Conservation (phyloP, 1,139 yeast species). For the Taphrina communis region DNA sequence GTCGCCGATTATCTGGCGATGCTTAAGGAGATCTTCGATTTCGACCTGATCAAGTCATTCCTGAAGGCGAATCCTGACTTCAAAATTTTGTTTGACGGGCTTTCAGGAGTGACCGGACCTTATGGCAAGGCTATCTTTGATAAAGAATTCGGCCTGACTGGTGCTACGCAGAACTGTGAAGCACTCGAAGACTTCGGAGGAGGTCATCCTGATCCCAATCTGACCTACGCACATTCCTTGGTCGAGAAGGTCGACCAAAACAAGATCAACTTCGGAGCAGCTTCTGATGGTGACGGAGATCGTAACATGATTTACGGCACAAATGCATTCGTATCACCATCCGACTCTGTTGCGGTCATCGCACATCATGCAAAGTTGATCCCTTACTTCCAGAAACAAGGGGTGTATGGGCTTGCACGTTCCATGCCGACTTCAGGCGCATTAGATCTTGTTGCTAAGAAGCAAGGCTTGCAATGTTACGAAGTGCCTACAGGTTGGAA, state of each 20-base stretch:
- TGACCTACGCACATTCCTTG: constrained; percentile 88
- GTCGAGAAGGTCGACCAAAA: constrained; percentile 83
- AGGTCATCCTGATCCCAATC: constrained; percentile 95
- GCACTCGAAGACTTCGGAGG: constrained; percentile 96
- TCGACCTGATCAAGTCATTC: constrained; percentile 76
- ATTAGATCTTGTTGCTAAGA: constrained; percentile 85
- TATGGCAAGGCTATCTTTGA: constrained; percentile 85
- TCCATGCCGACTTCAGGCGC: constrained; percentile 98
- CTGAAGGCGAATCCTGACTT: constrained; percentile 65
- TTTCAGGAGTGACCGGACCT: constrained; percentile 97
- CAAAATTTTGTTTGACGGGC: constrained; percentile 81
- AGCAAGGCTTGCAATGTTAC: constrained; percentile 73
- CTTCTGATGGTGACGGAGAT: constrained; percentile 98
- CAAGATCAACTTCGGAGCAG: constrained; percentile 92
- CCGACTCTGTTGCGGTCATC: constrained; percentile 96
- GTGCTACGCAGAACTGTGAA: constrained; percentile 70
- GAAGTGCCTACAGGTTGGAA: constrained; percentile 99
- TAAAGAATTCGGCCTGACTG: constrained; percentile 80
- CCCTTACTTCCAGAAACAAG: constrained; percentile 86
- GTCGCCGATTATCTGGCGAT: constrained; percentile 76
- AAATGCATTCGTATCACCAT: constrained; percentile 94
- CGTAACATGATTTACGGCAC: constrained; percentile 98
- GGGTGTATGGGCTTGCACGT: constrained; percentile 93
- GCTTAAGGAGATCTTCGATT: constrained; percentile 87
- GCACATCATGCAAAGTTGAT: constrained; percentile 82